These are phyloP conservation scores for Ramaria sp. DNA, from an alignment of 768 basidiomycete species.

Conservation along the genomic window DNA sequence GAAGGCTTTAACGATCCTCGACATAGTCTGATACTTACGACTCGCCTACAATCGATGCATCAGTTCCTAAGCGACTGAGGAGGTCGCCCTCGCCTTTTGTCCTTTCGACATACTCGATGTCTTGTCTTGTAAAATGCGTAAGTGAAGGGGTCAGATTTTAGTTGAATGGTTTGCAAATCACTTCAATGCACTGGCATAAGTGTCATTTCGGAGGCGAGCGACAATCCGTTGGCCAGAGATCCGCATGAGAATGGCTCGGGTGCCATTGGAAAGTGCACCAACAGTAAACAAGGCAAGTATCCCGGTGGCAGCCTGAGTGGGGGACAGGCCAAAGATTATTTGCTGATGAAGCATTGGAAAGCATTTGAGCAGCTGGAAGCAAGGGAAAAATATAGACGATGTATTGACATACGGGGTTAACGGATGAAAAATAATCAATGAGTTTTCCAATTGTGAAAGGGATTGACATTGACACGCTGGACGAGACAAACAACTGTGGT, in stretches of 20 bases:
- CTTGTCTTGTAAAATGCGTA: slow-evolving; percentile 36
- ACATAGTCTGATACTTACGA: slow-evolving; percentile 36
- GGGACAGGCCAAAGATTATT: slow-evolving; percentile 71
- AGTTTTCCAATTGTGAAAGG: slow-evolving; percentile 89
- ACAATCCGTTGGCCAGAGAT: slow-evolving; percentile 89
- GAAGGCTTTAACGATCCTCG: neutral
- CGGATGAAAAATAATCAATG: slow-evolving; percentile 83
- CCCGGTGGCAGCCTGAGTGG: slow-evolving; percentile 67
- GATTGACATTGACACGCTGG: slow-evolving; percentile 83
- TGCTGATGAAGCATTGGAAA: slow-evolving; percentile 28
- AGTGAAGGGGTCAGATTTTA: neutral
- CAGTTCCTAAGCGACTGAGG: slow-evolving; percentile 79
- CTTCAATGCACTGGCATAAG: slow-evolving; percentile 68
- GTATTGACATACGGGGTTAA: slow-evolving; percentile 47
- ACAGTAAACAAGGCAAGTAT: slow-evolving; percentile 70
- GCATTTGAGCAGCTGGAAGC: neutral
- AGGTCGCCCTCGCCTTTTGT: slow-evolving; percentile 82
- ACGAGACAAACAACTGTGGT: slow-evolving; percentile 66
- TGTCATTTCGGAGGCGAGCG: slow-evolving; percentile 70
- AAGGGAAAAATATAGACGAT: neutral
- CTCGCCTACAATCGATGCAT: slow-evolving; percentile 90
- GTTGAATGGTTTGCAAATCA: neutral
- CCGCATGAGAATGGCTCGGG: slow-evolving; percentile 76
- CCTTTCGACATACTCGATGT: slow-evolving; percentile 82
- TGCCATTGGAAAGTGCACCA: slow-evolving; percentile 83